These are phyloP conservation scores for Chalara sp. DNA, from an alignment of 2,329 filamentous ascomycete species.

Conservation along the genomic window DNA sequence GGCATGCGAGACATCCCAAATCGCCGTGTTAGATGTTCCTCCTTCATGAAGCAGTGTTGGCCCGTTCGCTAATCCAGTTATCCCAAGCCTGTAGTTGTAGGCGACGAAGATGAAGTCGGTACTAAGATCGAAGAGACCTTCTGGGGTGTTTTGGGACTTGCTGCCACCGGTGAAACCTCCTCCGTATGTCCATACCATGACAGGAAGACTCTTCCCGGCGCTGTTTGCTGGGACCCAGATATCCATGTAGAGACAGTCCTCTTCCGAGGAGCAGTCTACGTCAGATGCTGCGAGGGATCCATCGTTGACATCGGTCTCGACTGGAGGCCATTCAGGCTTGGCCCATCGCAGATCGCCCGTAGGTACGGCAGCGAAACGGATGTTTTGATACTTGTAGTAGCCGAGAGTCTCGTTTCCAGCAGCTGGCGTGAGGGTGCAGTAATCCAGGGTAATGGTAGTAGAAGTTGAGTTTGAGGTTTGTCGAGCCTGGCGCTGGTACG, in stretches of 20 bases:
- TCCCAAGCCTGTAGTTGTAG: conserved; percentile 28
- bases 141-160: conserved; percentile 28
- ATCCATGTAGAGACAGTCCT: conserved; percentile 25
- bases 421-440: conserved; percentile 6
- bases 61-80: conserved; percentile 25
- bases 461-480: neutral
- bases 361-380: conserved; percentile 29
- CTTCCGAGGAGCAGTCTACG: conserved; percentile 26
- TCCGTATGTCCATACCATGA: conserved; percentile 26
- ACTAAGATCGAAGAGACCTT: conserved; percentile 28
- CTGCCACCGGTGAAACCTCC: conserved; percentile 24
- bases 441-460: conserved; percentile 10
- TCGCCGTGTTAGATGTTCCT: conserved; percentile 15
- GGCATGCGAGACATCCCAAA: conserved; percentile 36
- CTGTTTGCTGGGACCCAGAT: conserved; percentile 22
- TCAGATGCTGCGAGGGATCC: conserved; percentile 26
- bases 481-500: neutral
- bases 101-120: conserved; percentile 26
- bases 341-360: conserved; percentile 28
- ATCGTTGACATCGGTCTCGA: conserved; percentile 27
- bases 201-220: conserved; percentile 21
- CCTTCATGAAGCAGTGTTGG: conserved; percentile 25
- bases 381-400: conserved; percentile 25
- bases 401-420: conserved; percentile 8
- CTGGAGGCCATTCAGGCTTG: conserved; percentile 28